Evolutionary conservation across 1,139 yeast species (phyloP), one percentile per base, ranked within the genome.

Genomic region (Diutina catenulata): DNA sequence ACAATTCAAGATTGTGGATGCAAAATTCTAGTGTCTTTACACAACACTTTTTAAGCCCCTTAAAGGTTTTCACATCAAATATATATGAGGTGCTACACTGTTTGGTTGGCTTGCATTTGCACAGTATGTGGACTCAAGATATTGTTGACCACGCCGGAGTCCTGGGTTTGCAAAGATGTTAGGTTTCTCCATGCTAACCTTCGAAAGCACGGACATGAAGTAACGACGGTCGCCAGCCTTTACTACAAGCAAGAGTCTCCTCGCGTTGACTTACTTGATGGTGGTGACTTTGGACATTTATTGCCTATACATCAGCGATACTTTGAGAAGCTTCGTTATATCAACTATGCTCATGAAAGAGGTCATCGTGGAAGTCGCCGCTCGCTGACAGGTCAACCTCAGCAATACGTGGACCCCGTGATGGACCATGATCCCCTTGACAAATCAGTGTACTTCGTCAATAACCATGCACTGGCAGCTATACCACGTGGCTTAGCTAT

Each of bases 261-360:
- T 4, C 15, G 7, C 5, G 11, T 5, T 8, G 2, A 11, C 11
- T 21, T 31, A 7, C 25, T 21, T 13, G 35, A 31, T 21, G 35
- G 35, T 5, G 35, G 35, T 20, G 35, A 31, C 14, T 31, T 31
- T 31, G 35, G 21, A 6, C 35, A 31, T 13, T 13, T 31, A 2
- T 20, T 31, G 11, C 35, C 35, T n/a, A 25, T 31, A 10, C 35
- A 31, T 18, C 35, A 31, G 13, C 20, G 21, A 6, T 31, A 19
- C 22, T 31, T 13, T 13, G 35, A 24, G 4, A 31, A n/a, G 14
- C 25, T 31, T 1, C 20, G 21, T 11, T 8, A n/a, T 18, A 21
- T 31, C n/a, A 31, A 31, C 22, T 21, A 13, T 11, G 24, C 35
- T n/a, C 26, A 31, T 3, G 5, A 25, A 3, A 16, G 28, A 25